Percentiles rank a stretch among this genome's conserved stretches.
Conservation (phyloP, 805 yeast species). For the Nakazawaea sp. region DNA sequence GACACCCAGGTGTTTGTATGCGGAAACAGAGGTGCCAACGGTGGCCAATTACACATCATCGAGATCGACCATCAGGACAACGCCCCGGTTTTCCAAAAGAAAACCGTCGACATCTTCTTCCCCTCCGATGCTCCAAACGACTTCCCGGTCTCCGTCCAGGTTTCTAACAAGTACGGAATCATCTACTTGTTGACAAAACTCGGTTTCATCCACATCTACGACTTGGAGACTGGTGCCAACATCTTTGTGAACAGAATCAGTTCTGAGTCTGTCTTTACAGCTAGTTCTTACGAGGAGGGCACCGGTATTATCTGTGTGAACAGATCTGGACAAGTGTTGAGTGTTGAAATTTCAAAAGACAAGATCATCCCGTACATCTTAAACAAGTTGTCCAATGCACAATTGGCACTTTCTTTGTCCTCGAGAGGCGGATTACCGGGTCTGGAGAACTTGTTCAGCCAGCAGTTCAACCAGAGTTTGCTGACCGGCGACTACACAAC, state of each 20-base stretch:
- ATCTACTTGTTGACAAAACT: slow-evolving; percentile 87
- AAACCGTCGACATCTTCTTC: slow-evolving; percentile 87
- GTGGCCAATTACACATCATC: slow-evolving; percentile 83
- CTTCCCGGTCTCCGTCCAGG: slow-evolving; percentile 90
- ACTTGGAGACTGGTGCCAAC: slow-evolving; percentile 85
- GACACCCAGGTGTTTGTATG: slow-evolving; percentile 88
- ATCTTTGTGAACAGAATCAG: slow-evolving; percentile 95
- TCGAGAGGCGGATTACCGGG: slow-evolving; percentile 97
- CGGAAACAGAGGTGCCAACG: slow-evolving; percentile 81
- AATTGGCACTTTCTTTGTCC: slow-evolving; percentile 81
- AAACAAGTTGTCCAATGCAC: slow-evolving; percentile 78
- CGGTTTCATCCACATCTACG: slow-evolving; percentile 95
- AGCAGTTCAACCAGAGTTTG: slow-evolving; percentile 84
- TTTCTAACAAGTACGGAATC: slow-evolving; percentile 80
- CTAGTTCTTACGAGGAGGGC: slow-evolving; percentile 60
- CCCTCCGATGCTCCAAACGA: slow-evolving; percentile 96
- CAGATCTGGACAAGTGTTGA: slow-evolving; percentile 90
- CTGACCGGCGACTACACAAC: slow-evolving; percentile 80
- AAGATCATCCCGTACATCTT: slow-evolving; percentile 86
- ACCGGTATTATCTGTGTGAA: slow-evolving; percentile 91
- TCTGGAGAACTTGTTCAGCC: slow-evolving; percentile 85
- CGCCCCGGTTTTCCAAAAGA: slow-evolving; percentile 79
- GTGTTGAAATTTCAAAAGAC: slow-evolving; percentile 81
- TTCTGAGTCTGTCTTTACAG: slow-evolving; percentile 91
- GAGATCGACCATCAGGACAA: slow-evolving; percentile 93